A percentile compares a stretch with the other conserved stretches of the same genome.
Conservation (phyloP, 306 rosid species). For the Biancaea sappan region DNA sequence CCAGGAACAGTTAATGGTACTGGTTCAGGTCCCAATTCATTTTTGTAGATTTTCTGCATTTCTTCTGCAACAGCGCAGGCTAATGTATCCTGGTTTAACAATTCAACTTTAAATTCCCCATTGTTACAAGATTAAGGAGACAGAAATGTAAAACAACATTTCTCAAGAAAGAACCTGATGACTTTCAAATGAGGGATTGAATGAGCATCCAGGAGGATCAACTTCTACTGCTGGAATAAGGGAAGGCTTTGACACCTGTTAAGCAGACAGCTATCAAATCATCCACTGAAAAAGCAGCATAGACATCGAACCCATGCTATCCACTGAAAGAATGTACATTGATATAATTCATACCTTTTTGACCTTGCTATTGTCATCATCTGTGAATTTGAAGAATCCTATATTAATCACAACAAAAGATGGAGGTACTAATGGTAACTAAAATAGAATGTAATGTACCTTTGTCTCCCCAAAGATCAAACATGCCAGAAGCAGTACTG, state of each 20-base stretch:
- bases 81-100: conserved; percentile 66
- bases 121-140: conserved; percentile 1
- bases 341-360: conserved; percentile 60
- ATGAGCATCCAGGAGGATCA: conserved; percentile 92
- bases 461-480: conserved; percentile 70
- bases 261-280: conserved; percentile 22
- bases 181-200: conserved; percentile 76
- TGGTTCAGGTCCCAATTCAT: conserved; percentile 91
- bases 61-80: conserved; percentile 89
- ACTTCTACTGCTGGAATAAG: conserved; percentile 90
- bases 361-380: conserved; percentile 40
- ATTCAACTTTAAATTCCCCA: neutral
- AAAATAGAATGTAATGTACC: conserved; percentile 51
- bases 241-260: conserved; percentile 59
- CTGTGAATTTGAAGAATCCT: conserved; percentile 42
- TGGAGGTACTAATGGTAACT: neutral
- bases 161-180: conserved; percentile 69
- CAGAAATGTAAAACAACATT: neutral
- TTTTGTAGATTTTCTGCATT: conserved; percentile 83
- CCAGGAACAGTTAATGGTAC: conserved; percentile 88
- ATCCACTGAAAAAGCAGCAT: conserved; percentile 18
- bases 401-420: conserved; percentile 23
- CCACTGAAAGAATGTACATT: neutral
- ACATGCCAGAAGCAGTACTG: conserved; percentile 41
- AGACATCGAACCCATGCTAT: neutral